These are phyloP conservation scores for Cupressus sempervirens DNA, from an alignment of 75 land plant genomes.

Conservation along the genomic window DNA sequence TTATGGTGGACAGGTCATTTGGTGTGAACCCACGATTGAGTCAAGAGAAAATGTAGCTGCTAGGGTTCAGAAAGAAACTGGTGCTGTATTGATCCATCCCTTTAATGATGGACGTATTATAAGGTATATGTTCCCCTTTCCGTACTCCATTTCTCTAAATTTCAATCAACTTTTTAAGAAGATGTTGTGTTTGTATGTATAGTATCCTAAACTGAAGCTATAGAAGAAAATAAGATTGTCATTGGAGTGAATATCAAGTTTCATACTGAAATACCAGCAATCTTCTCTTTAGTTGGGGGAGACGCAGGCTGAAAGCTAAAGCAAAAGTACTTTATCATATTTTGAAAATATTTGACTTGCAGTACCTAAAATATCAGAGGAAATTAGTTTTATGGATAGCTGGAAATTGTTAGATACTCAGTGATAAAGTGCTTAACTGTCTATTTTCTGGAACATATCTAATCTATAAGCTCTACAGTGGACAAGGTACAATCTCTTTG, in stretches of 20 bases:
- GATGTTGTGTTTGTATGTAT: background rate
- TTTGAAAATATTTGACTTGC: conserved; percentile 6
- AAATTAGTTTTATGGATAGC: background rate
- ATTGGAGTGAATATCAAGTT: background rate
- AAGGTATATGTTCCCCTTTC: conserved; percentile 39
- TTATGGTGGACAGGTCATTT: conserved; percentile 73
- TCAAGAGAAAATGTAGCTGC: conserved; percentile 62
- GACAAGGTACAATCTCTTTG: conserved; percentile 83
- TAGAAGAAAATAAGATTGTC: background rate
- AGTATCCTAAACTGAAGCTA: background rate
- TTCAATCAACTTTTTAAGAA: background rate
- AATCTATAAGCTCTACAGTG: conserved; percentile 42
- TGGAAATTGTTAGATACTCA: background rate
- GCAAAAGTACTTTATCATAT: background rate
- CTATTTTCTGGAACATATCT: background rate
- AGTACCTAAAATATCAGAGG: background rate
- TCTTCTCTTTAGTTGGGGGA: background rate
- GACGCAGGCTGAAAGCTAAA: background rate
- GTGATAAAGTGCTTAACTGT: background rate
- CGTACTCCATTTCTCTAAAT: background rate
- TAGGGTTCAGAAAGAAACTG: conserved; percentile 67
- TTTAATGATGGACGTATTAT: conserved; percentile 77
- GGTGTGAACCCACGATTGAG: conserved; percentile 64
- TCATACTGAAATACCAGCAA: background rate
- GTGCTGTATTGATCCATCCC: conserved; percentile 78